A percentile compares a stretch with the other conserved stretches of the same genome.
Evolutionary conservation across 2,329 filamentous ascomycete genomes (phyloP).

Genomic region (Sclerotinia glacialis): DNA sequence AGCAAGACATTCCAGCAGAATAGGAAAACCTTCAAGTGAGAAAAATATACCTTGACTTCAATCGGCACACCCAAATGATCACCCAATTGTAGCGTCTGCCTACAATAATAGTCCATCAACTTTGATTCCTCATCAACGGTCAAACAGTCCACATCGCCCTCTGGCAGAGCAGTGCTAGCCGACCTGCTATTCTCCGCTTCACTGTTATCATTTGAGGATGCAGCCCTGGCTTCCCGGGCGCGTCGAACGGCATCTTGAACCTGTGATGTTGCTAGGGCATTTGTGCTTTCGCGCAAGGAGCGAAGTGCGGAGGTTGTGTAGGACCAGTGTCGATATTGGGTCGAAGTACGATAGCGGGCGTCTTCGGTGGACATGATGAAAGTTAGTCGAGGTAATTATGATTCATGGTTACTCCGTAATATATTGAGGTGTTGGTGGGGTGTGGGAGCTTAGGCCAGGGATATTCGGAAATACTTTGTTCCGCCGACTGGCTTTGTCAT

Average conservation of each 20-base stretch:
- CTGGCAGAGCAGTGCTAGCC: conserved; percentile 29
- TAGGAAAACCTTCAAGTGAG: not conserved
- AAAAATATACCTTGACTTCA: conserved; percentile 53
- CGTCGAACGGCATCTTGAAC: conserved; percentile 56
- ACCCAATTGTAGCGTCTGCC: conserved; percentile 55
- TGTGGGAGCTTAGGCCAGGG: conserved; percentile 6
- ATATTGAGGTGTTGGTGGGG: not conserved
- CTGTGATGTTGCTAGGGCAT: conserved; percentile 71
- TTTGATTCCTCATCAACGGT: conserved; percentile 79
- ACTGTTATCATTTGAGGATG: conserved; percentile 36
- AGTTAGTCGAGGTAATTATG: not conserved
- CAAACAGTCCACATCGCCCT: conserved; percentile 68
- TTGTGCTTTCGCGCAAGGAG: conserved; percentile 73
- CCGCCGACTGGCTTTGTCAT: not conserved
- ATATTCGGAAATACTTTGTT: conserved; percentile 6
- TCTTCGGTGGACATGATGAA: conserved; percentile 60
- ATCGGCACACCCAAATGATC: conserved; percentile 60
- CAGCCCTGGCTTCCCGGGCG: conserved; percentile 42
- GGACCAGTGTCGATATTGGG: conserved; percentile 90
- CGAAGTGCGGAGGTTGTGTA: conserved; percentile 73
- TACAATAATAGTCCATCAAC: conserved; percentile 76
- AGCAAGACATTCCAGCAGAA: not conserved
- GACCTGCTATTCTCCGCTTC: conserved; percentile 39
- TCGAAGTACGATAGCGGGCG: conserved; percentile 82
- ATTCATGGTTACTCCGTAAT: not conserved